Conservation (phyloP, 352 stramenopile species). For the Phytophthora sojae region DNA sequence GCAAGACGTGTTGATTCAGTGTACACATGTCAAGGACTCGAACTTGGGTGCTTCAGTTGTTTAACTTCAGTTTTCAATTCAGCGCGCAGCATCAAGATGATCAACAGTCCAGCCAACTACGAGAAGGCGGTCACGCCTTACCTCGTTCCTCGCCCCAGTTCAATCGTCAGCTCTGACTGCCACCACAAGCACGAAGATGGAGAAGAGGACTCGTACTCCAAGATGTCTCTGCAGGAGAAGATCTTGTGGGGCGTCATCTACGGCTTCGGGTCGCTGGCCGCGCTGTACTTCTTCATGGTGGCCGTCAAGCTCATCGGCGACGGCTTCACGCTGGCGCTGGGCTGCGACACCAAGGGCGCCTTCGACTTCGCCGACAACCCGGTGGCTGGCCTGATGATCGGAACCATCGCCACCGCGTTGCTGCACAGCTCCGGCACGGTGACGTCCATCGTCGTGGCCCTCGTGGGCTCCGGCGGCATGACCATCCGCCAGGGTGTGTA, state of each 20-base stretch:
- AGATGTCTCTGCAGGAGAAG: constrained; percentile 38
- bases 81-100: constrained; percentile 14
- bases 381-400: constrained; percentile 79
- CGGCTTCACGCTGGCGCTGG: constrained; percentile 73
- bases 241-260: constrained; percentile 46
- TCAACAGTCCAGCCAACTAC: constrained; percentile 24
- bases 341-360: constrained; percentile 66
- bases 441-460: constrained; percentile 80
- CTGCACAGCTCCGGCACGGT: constrained; percentile 83
- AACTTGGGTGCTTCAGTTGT: not conserved
- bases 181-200: too few species aligned
- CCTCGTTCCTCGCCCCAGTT: constrained; percentile 17
- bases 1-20: not conserved
- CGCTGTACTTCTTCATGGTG: constrained; percentile 87
- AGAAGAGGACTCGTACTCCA: constrained; percentile 32
- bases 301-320: constrained; percentile 82
- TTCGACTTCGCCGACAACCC: constrained; percentile 82
- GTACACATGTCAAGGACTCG: not conserved
- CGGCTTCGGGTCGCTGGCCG: constrained; percentile 45
- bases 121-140: constrained; percentile 37
- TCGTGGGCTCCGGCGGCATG: constrained; percentile 73
- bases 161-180: constrained; percentile 21
- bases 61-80: constrained; percentile 6
- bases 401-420: constrained; percentile 74
- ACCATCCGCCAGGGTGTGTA: constrained; percentile 87